phyloP scores from a whole-genome alignment of 2,329 filamentous ascomycete species.

The Paraphoma chrysanthemicola region DNA sequence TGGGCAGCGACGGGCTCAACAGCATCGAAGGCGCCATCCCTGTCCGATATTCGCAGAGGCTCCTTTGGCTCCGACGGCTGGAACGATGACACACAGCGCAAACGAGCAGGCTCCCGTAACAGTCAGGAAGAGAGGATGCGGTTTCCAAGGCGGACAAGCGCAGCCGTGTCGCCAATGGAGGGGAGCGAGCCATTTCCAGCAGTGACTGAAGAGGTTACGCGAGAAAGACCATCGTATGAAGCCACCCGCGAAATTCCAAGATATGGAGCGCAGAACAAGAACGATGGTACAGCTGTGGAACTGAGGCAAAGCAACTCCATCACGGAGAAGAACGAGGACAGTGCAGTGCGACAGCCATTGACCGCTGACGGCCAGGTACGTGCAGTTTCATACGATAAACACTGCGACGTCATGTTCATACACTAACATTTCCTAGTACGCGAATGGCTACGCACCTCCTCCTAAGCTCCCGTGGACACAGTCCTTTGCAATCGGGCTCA shows the following conservation, averaged over 20 bases:
- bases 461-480: slow-evolving; percentile 62
- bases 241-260: slow-evolving; percentile 3
- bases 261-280: slow-evolving; percentile 16
- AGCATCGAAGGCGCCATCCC: slow-evolving; percentile 51
- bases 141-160: slow-evolving; percentile 4
- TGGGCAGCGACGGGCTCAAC: slow-evolving; percentile 54
- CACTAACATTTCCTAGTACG: slow-evolving; percentile 29
- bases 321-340: slow-evolving; percentile 20
- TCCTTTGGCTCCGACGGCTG: slow-evolving; percentile 45
- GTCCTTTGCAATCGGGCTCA: slow-evolving; percentile 64
- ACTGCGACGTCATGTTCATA: not conserved
- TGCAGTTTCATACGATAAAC: not conserved
- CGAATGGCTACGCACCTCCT: slow-evolving; percentile 52
- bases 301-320: slow-evolving; percentile 26
- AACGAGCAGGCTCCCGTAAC: slow-evolving; percentile 30
- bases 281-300: slow-evolving; percentile 5
- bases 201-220: slow-evolving; percentile 37
- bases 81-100: slow-evolving; percentile 37
- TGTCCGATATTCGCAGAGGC: slow-evolving; percentile 51
- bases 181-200: slow-evolving; percentile 37
- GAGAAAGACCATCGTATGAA: slow-evolving; percentile 8
- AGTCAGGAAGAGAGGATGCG: slow-evolving; percentile 28
- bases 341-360: slow-evolving; percentile 16
- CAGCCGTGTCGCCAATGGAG: slow-evolving; percentile 4
- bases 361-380: slow-evolving; percentile 26